Conservation (phyloP, 139 green algal genomes). For the Zygnema cylindricum region DNA sequence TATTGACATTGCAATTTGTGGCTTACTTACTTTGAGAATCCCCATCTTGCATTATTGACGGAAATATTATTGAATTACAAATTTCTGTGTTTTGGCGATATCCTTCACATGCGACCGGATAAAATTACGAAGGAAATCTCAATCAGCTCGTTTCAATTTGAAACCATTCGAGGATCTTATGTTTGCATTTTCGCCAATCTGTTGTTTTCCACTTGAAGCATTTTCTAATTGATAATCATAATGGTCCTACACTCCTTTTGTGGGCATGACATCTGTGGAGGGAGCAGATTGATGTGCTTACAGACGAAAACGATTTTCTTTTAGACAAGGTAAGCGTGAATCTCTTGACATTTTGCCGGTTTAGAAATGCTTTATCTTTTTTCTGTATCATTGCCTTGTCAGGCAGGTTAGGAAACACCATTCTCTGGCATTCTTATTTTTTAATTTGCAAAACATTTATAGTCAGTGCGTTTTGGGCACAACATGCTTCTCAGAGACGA, state of each 20-base stretch:
- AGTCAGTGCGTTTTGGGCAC: background rate
- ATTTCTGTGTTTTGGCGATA: no score
- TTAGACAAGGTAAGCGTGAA: conserved; percentile 35
- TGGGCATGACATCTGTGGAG: background rate
- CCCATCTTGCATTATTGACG: no score
- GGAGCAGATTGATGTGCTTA: conserved; percentile 19
- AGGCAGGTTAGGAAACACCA: background rate
- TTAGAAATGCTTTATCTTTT: background rate
- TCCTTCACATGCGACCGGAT: background rate
- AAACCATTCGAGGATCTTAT: background rate
- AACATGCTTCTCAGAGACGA: background rate
- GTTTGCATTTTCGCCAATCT: background rate
- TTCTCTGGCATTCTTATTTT: no score
- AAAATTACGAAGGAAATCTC: background rate
- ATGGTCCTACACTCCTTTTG: background rate
- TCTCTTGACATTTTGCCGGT: background rate
- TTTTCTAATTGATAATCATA: no score
- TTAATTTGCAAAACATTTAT: background rate
- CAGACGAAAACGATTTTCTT: conserved; percentile 29
- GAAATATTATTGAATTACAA: no score
- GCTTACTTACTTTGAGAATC: no score
- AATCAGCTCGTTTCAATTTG: background rate
- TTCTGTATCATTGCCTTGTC: background rate
- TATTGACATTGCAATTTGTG: no score
- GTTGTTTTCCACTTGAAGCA: background rate